Conservation (phyloP, 2,329 filamentous ascomycete species). For the Talaromyces sp. region DNA sequence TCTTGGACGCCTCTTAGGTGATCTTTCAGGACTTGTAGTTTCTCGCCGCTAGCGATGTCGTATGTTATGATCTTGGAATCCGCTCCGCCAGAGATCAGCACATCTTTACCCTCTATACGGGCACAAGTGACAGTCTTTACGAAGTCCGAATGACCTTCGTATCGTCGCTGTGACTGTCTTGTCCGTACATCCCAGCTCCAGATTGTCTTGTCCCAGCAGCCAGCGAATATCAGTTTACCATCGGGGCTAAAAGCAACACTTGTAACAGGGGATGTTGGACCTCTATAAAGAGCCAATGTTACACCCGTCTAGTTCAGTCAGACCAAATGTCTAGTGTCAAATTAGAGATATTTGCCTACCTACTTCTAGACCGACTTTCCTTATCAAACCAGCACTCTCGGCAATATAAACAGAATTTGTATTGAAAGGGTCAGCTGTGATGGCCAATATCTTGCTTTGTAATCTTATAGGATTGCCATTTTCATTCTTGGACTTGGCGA, state of each 20-base stretch:
- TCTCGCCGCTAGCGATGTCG: conserved; percentile 65
- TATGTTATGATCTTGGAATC: conserved; percentile 82
- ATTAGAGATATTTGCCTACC: conserved; percentile 37
- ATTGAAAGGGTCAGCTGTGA: conserved; percentile 64
- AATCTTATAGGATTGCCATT: conserved; percentile 77
- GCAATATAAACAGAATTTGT: conserved; percentile 69
- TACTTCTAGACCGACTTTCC: conserved; percentile 73
- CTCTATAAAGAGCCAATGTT: conserved; percentile 57
- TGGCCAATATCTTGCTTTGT: conserved; percentile 80
- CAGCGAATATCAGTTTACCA: conserved; percentile 68
- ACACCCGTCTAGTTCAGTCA: conserved; percentile 41
- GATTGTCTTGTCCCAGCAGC: conserved; percentile 90
- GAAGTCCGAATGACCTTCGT: conserved; percentile 81
- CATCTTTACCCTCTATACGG: conserved; percentile 58
- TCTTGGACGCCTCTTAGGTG: conserved; percentile 74
- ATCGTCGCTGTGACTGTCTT: conserved; percentile 55
- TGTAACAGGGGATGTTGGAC: conserved; percentile 76
- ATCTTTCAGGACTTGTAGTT: conserved; percentile 75
- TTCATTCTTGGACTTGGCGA: conserved; percentile 73
- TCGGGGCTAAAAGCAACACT: conserved; percentile 64
- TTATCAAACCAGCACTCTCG: conserved; percentile 79
- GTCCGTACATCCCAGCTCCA: conserved; percentile 76
- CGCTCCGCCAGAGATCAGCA: conserved; percentile 70
- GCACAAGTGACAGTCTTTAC: conserved; percentile 74
- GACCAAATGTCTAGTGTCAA: not conserved